phyloP scores from a whole-genome alignment of 2,329 filamentous ascomycete genomes.

The Penicillium sp. region DNA sequence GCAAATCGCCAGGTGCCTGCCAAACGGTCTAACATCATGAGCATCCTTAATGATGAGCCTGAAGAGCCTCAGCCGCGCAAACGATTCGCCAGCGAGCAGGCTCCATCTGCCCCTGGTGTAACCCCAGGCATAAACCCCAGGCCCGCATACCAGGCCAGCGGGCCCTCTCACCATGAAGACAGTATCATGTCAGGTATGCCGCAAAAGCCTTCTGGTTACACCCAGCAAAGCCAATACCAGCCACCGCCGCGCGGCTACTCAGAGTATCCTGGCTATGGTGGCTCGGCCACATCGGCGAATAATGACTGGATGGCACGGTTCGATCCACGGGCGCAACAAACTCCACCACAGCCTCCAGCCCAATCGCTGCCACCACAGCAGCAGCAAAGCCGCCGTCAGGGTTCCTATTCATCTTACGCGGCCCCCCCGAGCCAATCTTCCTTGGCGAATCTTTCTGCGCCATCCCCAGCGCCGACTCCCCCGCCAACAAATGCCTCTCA shows the following conservation, averaged over 20 bases:
- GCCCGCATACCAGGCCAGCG: slow-evolving; percentile 28
- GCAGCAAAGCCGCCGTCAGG: slow-evolving; percentile 27
- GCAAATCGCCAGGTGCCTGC: slow-evolving; percentile 42
- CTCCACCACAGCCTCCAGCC: slow-evolving; percentile 15
- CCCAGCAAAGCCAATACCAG: slow-evolving; percentile 28
- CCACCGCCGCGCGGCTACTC: slow-evolving; percentile 31
- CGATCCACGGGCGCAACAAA: slow-evolving; percentile 39
- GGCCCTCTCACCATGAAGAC: slow-evolving; percentile 28
- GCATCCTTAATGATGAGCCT: slow-evolving; percentile 49
- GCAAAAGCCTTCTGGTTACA: slow-evolving; percentile 29
- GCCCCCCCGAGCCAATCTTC: slow-evolving; percentile 25
- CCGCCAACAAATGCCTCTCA: slow-evolving; percentile 30
- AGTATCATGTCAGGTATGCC: slow-evolving; percentile 18
- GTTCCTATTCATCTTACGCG: slow-evolving; percentile 31
- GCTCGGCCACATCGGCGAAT: slow-evolving; percentile 28
- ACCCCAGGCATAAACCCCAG: slow-evolving; percentile 24
- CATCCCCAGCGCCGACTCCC: slow-evolving; percentile 37
- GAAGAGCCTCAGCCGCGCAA: slow-evolving; percentile 48
- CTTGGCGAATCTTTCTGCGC: slow-evolving; percentile 27
- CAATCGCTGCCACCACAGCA: slow-evolving; percentile 23
- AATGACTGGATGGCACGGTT: slow-evolving; percentile 45
- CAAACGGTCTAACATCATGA: slow-evolving; percentile 51
- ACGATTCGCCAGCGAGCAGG: slow-evolving; percentile 42
- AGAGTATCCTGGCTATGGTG: slow-evolving; percentile 34
- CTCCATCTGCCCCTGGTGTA: slow-evolving; percentile 18